Base-by-base conservation (phyloP, 73 alveolate species). In the Halteria grandinella region DNA sequence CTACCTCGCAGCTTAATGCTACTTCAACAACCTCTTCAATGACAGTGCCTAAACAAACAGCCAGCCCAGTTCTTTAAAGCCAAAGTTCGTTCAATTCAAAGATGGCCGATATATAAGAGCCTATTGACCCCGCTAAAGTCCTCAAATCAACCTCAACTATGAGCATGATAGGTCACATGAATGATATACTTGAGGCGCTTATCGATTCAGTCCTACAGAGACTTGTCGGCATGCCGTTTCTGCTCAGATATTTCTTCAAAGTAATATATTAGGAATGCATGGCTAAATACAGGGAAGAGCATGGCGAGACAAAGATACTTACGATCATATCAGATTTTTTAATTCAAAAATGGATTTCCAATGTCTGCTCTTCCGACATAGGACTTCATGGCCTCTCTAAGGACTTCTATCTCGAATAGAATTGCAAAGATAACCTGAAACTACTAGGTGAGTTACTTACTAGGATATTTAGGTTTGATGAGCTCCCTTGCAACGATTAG, bases 401-500 rank as follows among this genome's bases (percentile, higher is more conserved):
- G 31, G 66, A 66, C 29, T 66, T 66, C 52, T 66, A 44, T 21
- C 66, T 66, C 1, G 66, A 66, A 10, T 40, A 66, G 3, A 66
- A 44, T 45, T 66, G 69, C 20, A 44, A 66, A 27, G 52, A 66
- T n/a, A 66, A 66, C 23, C 36, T 66, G n/a, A 66, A 47, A 66
- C 41, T 66, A 12, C 10, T 66, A 28, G 66, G 66, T 1, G 47
- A 66, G 31, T 23, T 66, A 7, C 43, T 66, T 63, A 37, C 43
- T 31, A 47, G 18, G 23, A 21, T 44, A 21, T 66, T 66, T 33
- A 44, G 32, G 58, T 44, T 25, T 44, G 66, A 66, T 21, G 80
- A 66, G 20, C 12, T 47, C 20, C 36, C 18, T 2, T 66, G 63
- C 24, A 6, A 45, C 11, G 31, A 66, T 4, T 63, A 66, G 1